Evolutionary conservation across 768 basidiomycete species (phyloP), one percentile per base, ranked within the genome.

Genomic region (Tylopilus vinaceipallidus): DNA sequence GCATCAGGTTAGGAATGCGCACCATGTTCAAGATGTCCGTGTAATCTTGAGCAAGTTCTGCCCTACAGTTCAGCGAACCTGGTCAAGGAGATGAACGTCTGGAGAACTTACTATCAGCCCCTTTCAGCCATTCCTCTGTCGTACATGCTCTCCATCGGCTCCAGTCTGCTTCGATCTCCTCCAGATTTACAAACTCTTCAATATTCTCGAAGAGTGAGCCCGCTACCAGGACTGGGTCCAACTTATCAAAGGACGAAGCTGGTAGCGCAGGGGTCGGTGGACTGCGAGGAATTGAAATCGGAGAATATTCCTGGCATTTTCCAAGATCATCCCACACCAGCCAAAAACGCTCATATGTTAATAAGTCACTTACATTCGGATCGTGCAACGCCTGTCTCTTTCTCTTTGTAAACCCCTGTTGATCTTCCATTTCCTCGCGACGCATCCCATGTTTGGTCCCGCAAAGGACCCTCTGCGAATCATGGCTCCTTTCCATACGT

Each of bases 101-200:
- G 22, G 14, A 29, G 26, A 39, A 47, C 63, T 44, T n/a, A 69
- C 66, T 56, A 16, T 69, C 67, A 17, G 57, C 49, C 17, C 58
- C 66, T 43, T 63, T 60, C 20, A 69, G 19, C 67, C 66, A 67
- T 41, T 67, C 65, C 17, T 67, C 66, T 32, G 39, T 61, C 9
- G 65, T 55, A 30, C 66, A 65, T 12, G 56, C 58, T 33, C 37
- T 59, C 67, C 67, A 67, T 43, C 52, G 56, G 34, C 57, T 65
- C 52, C 65, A 60, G 13, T 55, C 53, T 6, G 49, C 49, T 26
- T 51, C 52, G 16, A 59, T 56, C n/a, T 63, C 61, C 10, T 56
- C 61, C 3, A 54, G 45, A 20, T n/a, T 56, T n/a, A 67, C 11
- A 29, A 56, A 52, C 14, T 58, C 56, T 4, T 33, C 53, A 7